These are phyloP conservation scores for Cronartium quercuum DNA, from an alignment of 1,284 basidiomycete species.

Conservation along the genomic window DNA sequence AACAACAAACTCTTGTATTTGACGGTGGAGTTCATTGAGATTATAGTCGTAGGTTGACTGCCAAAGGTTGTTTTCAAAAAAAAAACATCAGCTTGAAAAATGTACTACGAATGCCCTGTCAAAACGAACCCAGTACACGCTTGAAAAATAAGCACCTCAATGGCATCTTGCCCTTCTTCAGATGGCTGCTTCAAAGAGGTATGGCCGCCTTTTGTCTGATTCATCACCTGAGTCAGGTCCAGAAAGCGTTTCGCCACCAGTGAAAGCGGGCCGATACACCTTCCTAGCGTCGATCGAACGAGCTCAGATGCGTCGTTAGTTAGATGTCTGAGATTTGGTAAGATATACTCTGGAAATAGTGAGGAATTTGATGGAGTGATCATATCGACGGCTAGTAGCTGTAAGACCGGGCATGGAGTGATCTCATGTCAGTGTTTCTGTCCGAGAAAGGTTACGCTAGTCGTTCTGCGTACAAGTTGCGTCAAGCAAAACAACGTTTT, in stretches of 20 bases:
- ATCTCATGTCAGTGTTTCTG: not conserved
- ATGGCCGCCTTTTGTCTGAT: constrained; percentile 67
- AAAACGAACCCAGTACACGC: no score
- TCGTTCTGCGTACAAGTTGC: constrained; percentile 63
- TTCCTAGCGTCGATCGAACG: constrained; percentile 83
- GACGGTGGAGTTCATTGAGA: constrained; percentile 73
- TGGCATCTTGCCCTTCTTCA: constrained; percentile 66
- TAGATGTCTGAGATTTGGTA: constrained; percentile 79
- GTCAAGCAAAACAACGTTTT: constrained; percentile 71
- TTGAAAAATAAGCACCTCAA: constrained; percentile 57
- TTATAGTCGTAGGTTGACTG: constrained; percentile 74
- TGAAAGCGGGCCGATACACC: constrained; percentile 74
- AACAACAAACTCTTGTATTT: constrained; percentile 80
- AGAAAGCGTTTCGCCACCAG: constrained; percentile 76
- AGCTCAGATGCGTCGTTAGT: constrained; percentile 74
- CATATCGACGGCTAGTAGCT: constrained; percentile 76
- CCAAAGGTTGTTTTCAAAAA: not conserved
- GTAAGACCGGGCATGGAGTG: not conserved
- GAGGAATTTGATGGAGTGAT: constrained; percentile 80
- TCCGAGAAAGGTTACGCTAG: not conserved
- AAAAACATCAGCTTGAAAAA: no score
- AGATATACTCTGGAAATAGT: constrained; percentile 89
- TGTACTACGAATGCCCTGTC: no score
- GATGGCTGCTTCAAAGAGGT: constrained; percentile 55
- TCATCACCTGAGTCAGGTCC: constrained; percentile 84